Evolutionary conservation across 2,329 filamentous ascomycete genomes (phyloP).

Genomic region (Colletotrichum australisinense): DNA sequence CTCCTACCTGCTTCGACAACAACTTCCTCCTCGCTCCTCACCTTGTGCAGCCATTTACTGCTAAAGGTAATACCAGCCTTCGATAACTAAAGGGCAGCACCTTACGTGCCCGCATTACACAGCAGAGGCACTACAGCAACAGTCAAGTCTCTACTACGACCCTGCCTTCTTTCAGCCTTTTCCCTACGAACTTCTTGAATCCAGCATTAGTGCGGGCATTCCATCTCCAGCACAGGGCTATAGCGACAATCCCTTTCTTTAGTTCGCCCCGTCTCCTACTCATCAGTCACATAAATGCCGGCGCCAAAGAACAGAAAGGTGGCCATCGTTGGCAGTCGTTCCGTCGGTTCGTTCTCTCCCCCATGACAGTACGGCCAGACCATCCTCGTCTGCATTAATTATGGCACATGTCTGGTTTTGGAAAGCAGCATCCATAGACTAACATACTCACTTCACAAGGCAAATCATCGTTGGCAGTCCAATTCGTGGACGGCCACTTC

Average conservation of each 20-base stretch:
- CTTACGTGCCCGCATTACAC: neutral
- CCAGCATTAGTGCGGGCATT: neutral
- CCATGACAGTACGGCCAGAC: neutral
- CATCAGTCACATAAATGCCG: conserved; percentile 62
- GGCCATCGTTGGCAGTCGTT: conserved; percentile 93
- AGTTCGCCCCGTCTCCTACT: neutral
- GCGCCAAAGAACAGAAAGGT: conserved; percentile 91
- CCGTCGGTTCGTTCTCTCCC: conserved; percentile 69
- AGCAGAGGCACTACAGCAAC: neutral
- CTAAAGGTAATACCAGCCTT: neutral
- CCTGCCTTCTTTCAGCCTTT: too few relatives aligned
- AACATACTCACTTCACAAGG: conserved; percentile 62
- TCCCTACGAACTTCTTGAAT: neutral
- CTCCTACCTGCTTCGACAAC: neutral
- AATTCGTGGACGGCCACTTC: conserved; percentile 97
- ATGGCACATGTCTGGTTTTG: neutral
- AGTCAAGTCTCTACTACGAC: too few relatives aligned
- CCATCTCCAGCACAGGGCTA: neutral
- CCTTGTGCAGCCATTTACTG: neutral
- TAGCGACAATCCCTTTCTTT: neutral
- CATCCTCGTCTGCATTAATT: neutral
- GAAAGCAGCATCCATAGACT: neutral
- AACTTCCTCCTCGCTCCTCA: neutral
- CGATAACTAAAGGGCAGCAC: neutral
- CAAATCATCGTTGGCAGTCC: conserved; percentile 96